Percentiles rank a stretch among this genome's conserved stretches.
Evolutionary conservation across 441 rosid species (phyloP).

Genomic region (Macaranga tanarius): DNA sequence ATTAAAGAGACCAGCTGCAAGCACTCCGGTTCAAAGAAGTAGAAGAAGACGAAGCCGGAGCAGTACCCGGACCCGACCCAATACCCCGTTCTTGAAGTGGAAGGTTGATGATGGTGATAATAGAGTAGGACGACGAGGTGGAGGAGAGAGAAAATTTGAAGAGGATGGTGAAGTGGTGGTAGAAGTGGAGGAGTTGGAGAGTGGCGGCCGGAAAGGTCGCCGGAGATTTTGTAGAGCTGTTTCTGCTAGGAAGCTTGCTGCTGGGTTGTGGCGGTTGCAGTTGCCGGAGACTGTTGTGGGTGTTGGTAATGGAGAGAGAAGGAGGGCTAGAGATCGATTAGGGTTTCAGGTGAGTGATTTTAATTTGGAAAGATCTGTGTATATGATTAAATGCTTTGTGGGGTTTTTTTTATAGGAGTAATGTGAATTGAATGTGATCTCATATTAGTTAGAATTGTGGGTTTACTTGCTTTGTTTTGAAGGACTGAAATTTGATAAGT

Average conservation of each 20-base stretch:
- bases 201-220: conserved; percentile 33
- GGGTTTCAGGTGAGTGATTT: conserved; percentile 60
- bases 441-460: conserved; percentile 8
- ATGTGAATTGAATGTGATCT: conserved; percentile 17
- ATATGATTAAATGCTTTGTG: conserved; percentile 1
- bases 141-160: background rate
- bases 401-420: background rate
- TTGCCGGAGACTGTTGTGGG: conserved; percentile 43
- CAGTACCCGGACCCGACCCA: conserved; percentile 59
- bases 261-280: conserved; percentile 87
- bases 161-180: conserved; percentile 26
- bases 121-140: too few relatives aligned
- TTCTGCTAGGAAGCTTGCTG: conserved; percentile 87
- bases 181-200: conserved; percentile 23
- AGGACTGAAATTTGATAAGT: too few relatives aligned
- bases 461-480: background rate
- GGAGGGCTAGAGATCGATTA: conserved; percentile 39
- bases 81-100: conserved; percentile 84
- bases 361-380: conserved; percentile 19
- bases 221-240: conserved; percentile 35
- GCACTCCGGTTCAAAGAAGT: conserved; percentile 32
- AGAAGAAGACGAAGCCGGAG: conserved; percentile 31
- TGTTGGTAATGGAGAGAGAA: conserved; percentile 35
- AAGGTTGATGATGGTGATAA: conserved; percentile 41
- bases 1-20: conserved; percentile 42